Conservation (phyloP, 306 rosid genomes). For the Spatholobus suberectus region DNA sequence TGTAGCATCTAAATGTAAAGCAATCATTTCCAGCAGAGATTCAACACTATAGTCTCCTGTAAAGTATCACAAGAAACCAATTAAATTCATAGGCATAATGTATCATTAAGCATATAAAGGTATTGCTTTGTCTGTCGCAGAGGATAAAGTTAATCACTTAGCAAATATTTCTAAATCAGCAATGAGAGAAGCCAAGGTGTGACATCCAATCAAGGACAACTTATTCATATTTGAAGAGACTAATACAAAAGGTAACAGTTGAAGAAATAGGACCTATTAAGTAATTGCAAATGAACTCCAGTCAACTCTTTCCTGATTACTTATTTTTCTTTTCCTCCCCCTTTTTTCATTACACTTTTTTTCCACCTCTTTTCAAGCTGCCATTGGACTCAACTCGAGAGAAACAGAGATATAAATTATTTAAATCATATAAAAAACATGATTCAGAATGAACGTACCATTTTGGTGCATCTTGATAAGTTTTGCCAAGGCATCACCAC, state of each 20-base stretch:
- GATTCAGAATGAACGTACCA: constrained; percentile 56
- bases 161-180: background rate
- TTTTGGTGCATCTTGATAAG: constrained; percentile 71
- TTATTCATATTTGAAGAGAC: background rate
- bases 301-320: background rate
- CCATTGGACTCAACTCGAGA: background rate
- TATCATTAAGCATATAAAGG: constrained; percentile 8
- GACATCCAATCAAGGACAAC: background rate
- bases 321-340: background rate
- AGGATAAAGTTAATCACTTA: background rate
- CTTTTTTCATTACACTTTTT: background rate
- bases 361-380: background rate
- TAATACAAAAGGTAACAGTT: background rate
- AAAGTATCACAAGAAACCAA: constrained; percentile 45
- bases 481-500: constrained; percentile 66
- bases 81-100: constrained; percentile 1
- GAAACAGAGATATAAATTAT: background rate
- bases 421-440: background rate
- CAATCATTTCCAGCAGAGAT: constrained; percentile 76
- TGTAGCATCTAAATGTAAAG: constrained; percentile 78
- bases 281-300: background rate
- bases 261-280: background rate
- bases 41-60: constrained; percentile 70
- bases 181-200: background rate
- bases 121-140: background rate